phyloP scores from a whole-genome alignment of 768 basidiomycete genomes.

The Leccinum arenicola region DNA sequence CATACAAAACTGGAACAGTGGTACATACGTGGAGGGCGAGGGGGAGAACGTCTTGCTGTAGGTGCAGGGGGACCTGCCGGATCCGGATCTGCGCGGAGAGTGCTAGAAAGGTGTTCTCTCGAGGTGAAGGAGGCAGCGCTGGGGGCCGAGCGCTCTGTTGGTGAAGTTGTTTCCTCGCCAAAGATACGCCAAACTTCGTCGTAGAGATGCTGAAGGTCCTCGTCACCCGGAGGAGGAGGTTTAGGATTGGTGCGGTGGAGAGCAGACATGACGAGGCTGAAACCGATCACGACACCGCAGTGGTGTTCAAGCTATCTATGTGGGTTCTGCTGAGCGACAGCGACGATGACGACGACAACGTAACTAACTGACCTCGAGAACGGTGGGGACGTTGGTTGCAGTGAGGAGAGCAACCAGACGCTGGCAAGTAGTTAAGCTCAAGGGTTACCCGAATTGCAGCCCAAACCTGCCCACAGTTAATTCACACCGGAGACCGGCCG shows the following conservation, averaged over 20 bases:
- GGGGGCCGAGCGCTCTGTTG: slow-evolving; percentile 27
- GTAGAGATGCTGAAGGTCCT: slow-evolving; percentile 71
- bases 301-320: not conserved
- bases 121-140: slow-evolving; percentile 14
- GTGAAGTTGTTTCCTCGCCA: slow-evolving; percentile 42
- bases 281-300: slow-evolving; percentile 7
- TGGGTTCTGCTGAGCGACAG: not conserved
- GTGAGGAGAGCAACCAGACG: not conserved
- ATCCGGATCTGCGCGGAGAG: slow-evolving; percentile 23
- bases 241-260: slow-evolving; percentile 31
- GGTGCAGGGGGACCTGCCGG: slow-evolving; percentile 7
- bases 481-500: slow-evolving; percentile 4
- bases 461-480: not conserved
- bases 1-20: not conserved
- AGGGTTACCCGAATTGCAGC: not conserved
- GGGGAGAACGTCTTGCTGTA: slow-evolving; percentile 14
- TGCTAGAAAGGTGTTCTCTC: slow-evolving; percentile 20
- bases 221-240: slow-evolving; percentile 52
- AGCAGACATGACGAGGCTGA: slow-evolving; percentile 33
- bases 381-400: not conserved
- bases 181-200: slow-evolving; percentile 74
- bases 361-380: not conserved
- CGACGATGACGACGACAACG: not conserved
- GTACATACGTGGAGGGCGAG: slow-evolving; percentile 25
- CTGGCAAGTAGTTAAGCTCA: slow-evolving; percentile 1